These are phyloP conservation scores for Colletotrichum destructivum DNA, from an alignment of 2,329 filamentous ascomycete genomes.

Conservation along the genomic window DNA sequence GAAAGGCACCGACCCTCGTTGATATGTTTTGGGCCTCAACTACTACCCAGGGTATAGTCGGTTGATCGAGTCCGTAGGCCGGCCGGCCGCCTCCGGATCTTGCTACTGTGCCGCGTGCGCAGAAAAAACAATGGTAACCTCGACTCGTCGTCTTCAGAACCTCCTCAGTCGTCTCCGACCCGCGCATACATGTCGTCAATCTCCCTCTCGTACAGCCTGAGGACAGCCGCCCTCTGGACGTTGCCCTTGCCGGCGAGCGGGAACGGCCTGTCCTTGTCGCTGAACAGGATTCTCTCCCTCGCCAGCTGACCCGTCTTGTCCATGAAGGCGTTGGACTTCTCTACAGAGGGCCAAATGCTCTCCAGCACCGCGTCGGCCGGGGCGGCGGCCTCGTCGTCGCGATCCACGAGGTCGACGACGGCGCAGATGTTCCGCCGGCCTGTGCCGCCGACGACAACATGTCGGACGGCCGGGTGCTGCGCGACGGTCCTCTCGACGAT, in stretches of 20 bases:
- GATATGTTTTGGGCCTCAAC: too few relatives aligned
- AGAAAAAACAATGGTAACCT: background rate
- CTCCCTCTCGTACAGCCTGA: conserved; percentile 59
- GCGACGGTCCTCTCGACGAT: conserved; percentile 53
- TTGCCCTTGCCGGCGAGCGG: conserved; percentile 61
- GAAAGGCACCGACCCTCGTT: too few relatives aligned
- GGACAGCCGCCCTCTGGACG: conserved; percentile 56
- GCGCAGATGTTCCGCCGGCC: conserved; percentile 47
- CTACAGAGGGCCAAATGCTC: conserved; percentile 63
- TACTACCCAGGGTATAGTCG: too few relatives aligned
- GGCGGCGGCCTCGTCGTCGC: conserved; percentile 44
- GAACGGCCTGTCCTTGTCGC: conserved; percentile 61
- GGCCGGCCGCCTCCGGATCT: background rate
- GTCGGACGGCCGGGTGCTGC: conserved; percentile 48
- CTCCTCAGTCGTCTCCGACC: background rate
- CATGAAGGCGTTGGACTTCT: conserved; percentile 64
- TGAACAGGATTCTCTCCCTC: conserved; percentile 47
- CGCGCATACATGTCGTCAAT: conserved; percentile 58
- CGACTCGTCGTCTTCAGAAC: background rate
- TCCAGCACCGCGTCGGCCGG: conserved; percentile 25
- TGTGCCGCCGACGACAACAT: conserved; percentile 53
- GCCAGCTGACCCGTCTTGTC: conserved; percentile 60
- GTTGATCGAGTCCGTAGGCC: too few relatives aligned
- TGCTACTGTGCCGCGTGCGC: background rate
- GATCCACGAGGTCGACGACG: conserved; percentile 1